Conservation (phyloP, 2,329 filamentous ascomycete species). For the Ceratocystis harringtonii region DNA sequence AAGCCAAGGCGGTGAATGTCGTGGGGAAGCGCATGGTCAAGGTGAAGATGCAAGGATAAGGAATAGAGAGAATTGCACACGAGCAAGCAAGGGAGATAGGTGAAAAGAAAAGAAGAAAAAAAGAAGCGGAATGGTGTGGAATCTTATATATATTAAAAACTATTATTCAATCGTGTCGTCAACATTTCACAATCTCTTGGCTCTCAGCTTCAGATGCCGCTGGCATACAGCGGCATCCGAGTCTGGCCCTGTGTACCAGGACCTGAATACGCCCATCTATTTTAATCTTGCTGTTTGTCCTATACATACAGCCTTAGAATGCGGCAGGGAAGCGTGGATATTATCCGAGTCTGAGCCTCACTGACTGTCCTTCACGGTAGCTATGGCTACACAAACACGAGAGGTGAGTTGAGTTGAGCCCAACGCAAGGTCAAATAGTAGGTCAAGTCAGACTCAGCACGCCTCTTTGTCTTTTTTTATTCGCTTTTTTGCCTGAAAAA, state of each 20-base stretch:
- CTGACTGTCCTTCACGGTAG: background rate
- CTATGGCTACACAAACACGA: background rate
- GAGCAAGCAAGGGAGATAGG: background rate
- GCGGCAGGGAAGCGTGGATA: background rate
- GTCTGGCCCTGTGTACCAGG: background rate
- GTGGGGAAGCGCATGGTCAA: background rate
- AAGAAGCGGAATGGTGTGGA: background rate
- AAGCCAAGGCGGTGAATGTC: background rate
- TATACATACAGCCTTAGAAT: background rate
- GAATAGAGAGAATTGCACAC: background rate
- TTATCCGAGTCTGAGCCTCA: background rate
- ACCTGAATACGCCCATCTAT: background rate
- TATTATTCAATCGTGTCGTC: background rate
- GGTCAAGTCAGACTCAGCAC: background rate
- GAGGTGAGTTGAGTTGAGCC: background rate
- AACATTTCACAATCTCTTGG: background rate
- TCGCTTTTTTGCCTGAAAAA: background rate
- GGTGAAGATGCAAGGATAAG: background rate
- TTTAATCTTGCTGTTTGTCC: background rate
- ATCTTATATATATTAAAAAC: background rate
- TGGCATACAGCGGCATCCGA: background rate
- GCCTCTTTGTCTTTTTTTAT: background rate
- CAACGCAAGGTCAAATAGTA: background rate
- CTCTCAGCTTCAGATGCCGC: background rate
- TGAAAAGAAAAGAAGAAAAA: background rate